Evolutionary conservation across 148 eudicot genomes (phyloP).

Genomic region (Rhododendron williamsianum): DNA sequence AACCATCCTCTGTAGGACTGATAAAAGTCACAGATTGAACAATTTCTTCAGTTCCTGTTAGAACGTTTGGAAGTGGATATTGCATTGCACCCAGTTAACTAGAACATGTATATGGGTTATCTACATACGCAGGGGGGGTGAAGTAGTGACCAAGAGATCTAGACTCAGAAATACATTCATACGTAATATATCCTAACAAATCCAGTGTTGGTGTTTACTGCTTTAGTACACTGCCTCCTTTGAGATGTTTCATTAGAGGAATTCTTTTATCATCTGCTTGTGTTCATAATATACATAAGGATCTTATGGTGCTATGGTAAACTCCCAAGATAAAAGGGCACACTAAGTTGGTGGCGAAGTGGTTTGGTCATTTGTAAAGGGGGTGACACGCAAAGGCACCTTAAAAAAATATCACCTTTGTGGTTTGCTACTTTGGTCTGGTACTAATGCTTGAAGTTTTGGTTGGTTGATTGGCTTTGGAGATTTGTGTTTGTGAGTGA

Average conservation of each 20-base stretch:
- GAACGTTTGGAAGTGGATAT: neutral
- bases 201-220: neutral
- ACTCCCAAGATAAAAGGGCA: neutral
- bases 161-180: neutral
- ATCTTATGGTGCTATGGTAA: neutral
- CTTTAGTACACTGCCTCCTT: neutral
- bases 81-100: neutral
- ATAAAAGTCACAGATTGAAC: neutral
- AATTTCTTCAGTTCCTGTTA: neutral
- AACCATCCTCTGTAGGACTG: neutral
- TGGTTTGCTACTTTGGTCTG: neutral
- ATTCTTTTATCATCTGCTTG: neutral
- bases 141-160: neutral
- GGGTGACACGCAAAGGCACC: neutral
- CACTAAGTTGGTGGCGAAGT: neutral
- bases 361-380: neutral
- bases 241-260: neutral
- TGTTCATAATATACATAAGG: neutral
- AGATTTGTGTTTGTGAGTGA: neutral
- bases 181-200: neutral
- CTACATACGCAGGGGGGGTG: neutral
- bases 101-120: neutral
- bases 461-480: neutral
- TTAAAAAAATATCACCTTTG: neutral
- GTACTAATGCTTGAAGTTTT: neutral